phyloP scores from a whole-genome alignment of 768 basidiomycete genomes.

The Rhodotorula taiwanensis region DNA sequence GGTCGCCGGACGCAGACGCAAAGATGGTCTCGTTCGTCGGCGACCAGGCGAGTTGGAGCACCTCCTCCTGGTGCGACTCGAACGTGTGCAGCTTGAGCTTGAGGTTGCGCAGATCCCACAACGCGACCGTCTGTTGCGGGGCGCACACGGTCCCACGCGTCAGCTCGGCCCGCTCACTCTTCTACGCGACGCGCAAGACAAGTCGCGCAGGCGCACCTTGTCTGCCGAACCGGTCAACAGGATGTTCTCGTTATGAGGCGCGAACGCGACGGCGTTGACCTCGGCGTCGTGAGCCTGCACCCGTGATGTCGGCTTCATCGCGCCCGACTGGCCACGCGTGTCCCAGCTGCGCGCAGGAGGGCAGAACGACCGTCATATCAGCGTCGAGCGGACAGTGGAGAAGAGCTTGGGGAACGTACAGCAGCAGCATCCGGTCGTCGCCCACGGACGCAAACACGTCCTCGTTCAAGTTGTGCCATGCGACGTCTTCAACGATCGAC shows the following conservation, averaged over 20 bases:
- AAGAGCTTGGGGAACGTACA: slow-evolving; percentile 54
- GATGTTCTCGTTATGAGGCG: slow-evolving; percentile 68
- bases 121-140: slow-evolving; percentile 61
- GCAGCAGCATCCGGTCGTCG: slow-evolving; percentile 86
- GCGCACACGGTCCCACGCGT: not conserved
- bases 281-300: slow-evolving; percentile 83
- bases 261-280: slow-evolving; percentile 85
- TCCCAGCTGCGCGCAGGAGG: slow-evolving; percentile 65
- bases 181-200: not conserved
- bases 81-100: slow-evolving; percentile 77
- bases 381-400: not conserved
- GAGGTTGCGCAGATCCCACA: slow-evolving; percentile 73
- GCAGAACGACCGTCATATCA: not conserved
- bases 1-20: slow-evolving; percentile 87
- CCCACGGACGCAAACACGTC: slow-evolving; percentile 88
- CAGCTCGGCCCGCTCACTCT: not conserved
- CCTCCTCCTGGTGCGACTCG: slow-evolving; percentile 88
- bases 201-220: slow-evolving; percentile 57
- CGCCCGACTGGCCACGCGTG: slow-evolving; percentile 56
- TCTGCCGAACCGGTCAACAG: slow-evolving; percentile 88
- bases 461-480: slow-evolving; percentile 81
- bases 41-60: slow-evolving; percentile 90
- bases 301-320: slow-evolving; percentile 58
- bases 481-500: slow-evolving; percentile 94
- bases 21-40: slow-evolving; percentile 87